A percentile compares a stretch with the other conserved stretches of the same genome.
Evolutionary conservation across 768 basidiomycete genomes (phyloP).

Genomic region (Naematelia encephala): DNA sequence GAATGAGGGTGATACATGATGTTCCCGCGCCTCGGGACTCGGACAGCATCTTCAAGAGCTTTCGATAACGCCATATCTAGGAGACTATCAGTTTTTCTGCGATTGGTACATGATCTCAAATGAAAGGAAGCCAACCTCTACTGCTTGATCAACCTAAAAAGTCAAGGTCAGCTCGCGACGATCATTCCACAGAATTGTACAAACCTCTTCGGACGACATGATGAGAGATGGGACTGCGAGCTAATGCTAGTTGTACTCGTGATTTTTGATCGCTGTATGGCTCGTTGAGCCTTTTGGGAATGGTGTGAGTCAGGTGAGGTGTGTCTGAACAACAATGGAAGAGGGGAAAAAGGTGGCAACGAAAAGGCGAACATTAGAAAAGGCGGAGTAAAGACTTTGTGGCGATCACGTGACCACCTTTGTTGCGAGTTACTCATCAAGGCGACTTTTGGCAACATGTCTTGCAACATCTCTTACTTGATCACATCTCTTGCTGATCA

Average conservation of each 20-base stretch:
- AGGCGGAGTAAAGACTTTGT: not conserved
- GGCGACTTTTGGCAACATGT: too few species aligned
- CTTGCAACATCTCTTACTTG: too few species aligned
- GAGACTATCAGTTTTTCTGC: slow-evolving; percentile 48
- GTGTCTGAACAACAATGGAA: not conserved
- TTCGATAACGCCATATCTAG: slow-evolving; percentile 78
- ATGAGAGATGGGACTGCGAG: not conserved
- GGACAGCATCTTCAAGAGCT: slow-evolving; percentile 97
- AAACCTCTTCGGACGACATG: slow-evolving; percentile 21
- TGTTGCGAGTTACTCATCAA: too few species aligned
- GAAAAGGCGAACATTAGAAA: not conserved
- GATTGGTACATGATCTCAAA: not conserved
- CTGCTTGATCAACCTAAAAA: slow-evolving; percentile 38
- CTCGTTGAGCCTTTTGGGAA: not conserved
- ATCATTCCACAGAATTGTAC: not conserved
- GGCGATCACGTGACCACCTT: not conserved
- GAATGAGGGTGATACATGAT: slow-evolving; percentile 97
- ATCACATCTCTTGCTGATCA: not conserved
- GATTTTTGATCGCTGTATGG: not conserved
- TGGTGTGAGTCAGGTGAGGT: slow-evolving; percentile 1
- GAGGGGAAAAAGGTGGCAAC: not conserved
- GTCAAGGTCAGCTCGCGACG: slow-evolving; percentile 9
- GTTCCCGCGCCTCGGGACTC: slow-evolving; percentile 92
- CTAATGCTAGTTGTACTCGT: not conserved
- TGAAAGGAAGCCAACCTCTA: slow-evolving; percentile 25